Evolutionary conservation across 2,329 filamentous ascomycete genomes (phyloP), one percentile per base, ranked within the genome.

Genomic region (Xylaria sp.): DNA sequence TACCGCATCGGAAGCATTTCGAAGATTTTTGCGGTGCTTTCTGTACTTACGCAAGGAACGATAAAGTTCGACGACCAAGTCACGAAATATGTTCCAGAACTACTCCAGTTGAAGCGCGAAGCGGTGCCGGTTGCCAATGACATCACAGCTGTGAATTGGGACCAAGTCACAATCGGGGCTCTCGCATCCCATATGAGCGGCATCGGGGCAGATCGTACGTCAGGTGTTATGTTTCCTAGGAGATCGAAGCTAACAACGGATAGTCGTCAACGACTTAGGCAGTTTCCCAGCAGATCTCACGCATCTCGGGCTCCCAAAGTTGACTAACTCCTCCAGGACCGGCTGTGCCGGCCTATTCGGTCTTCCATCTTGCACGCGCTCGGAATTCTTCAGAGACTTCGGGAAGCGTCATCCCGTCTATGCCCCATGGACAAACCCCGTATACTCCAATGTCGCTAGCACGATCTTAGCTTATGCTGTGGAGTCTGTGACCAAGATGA

Each of bases 1-100:
- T 82, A 80, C 67, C 76, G 80, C 4, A 65, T 81, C 9, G 80
- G 77, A 28, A 81, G 80, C 62, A 72, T 82, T 46, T 78, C 79
- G n/a, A 82, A 81, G 67, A 66, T 80, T 7, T 76, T 76, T 28
- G 64, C 72, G 0, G 69, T 73, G 1, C 67, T 75, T 15, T 70
- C 74, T 15, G 30, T 76, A 6, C 58, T 76, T n/a, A 72, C 73
- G 8, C 68, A 74, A 60, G 65, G 57, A 7, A 20, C 65, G 8
- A 72, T 76, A 6, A 65, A 65, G 7, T 25, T 72, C 36, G 75
- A 76, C 30, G 73, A 76, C 52, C 65, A 67, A 7, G 69, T 76
- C 46, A 70, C 64, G 13, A 67, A 75, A 63, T 75, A 75, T 45
- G 72, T 76, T 25, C 75, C 75, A 0, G 74, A 75, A 52, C 56